Base-by-base conservation (phyloP, 345 rosid species). In the Eucalyptus microcorys region DNA sequence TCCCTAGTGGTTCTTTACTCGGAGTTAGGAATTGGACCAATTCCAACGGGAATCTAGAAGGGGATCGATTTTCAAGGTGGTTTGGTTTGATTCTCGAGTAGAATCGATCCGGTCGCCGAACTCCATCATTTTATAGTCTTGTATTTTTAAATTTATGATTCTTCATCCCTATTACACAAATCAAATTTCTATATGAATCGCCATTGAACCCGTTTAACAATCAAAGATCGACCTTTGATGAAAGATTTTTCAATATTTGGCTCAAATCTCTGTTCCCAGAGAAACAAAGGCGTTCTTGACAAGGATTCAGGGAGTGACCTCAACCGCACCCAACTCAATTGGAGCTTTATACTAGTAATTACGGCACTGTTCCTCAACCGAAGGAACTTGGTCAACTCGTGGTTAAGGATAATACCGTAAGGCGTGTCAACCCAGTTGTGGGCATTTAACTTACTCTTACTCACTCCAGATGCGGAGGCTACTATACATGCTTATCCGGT, bases 1-100 rank as follows among this genome's bases (percentile, higher is more conserved):
- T 19, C 26, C 10, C 0, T 1, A 7, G 57, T 52, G 2, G 13
- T 9, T 55, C 13, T 55, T 55, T 19, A 55, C 30, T 55, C 5
- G 8, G 1, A 55, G 24, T 0, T 2, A 0, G 61, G 30, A 55
- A 55, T 24, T 10, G 6, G 6, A 55, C 30, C 2, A 9, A 1
- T 24, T 55, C 30, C 1, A 55, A 24, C 0, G 2, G 0, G 8
- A 1, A 55, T 10, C 13, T 24, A 55, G 61, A 10, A 55, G 1
- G 6, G 30, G 30, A 55, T 22, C 3, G 2, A 55, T 55, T 55
- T 55, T 55, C 13, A 24, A 55, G 30, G 12, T 24, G 30, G 13
- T 9, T 1, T 1, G 1, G 0, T 24, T 4, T 24, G 61, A 22
- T 55, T 55, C 61, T 55, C 3, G 0, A 24, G 30, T 55, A 24